phyloP scores from a whole-genome alignment of 495 filamentous ascomycete genomes.

The Letharia lupina region DNA sequence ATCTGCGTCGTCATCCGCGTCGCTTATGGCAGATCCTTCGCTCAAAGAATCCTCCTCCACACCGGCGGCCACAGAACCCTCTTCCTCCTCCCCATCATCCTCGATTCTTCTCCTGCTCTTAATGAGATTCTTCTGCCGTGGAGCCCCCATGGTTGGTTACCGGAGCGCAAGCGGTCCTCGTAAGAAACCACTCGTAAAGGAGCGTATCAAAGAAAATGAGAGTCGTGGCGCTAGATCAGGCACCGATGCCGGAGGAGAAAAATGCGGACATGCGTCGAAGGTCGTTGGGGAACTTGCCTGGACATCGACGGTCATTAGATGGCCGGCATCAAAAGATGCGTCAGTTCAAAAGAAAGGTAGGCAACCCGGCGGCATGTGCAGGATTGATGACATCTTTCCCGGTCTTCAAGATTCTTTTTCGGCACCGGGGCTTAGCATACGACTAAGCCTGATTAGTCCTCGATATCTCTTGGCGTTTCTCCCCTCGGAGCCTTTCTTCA shows the following conservation, averaged over 20 bases:
- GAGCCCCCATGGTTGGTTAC: constrained; percentile 44
- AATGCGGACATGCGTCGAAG: constrained; percentile 2
- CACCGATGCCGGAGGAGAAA: constrained; percentile 14
- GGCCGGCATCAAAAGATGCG: constrained; percentile 13
- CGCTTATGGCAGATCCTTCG: constrained; percentile 66
- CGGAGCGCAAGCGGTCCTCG: neutral
- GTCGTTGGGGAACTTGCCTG: neutral
- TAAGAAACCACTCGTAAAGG: neutral
- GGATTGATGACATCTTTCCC: constrained; percentile 16
- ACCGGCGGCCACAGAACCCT: constrained; percentile 55
- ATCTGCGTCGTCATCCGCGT: constrained; percentile 71
- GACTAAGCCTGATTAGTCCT: constrained; percentile 13
- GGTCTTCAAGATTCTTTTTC: constrained; percentile 8
- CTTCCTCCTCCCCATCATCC: constrained; percentile 68
- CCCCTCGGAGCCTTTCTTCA: neutral
- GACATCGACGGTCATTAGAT: constrained; percentile 12
- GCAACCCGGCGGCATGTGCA: constrained; percentile 4
- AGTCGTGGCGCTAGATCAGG: constrained; percentile 19
- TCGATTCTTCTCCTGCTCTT: constrained; percentile 69
- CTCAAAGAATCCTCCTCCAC: constrained; percentile 76
- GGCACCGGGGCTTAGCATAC: constrained; percentile 1
- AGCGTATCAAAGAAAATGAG: neutral
- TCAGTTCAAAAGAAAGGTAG: neutral
- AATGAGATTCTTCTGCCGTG: constrained; percentile 62
- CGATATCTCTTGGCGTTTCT: constrained; percentile 2